Evolutionary conservation across 2,329 filamentous ascomycete genomes (phyloP).

Genomic region (Pseudocercospora musae): DNA sequence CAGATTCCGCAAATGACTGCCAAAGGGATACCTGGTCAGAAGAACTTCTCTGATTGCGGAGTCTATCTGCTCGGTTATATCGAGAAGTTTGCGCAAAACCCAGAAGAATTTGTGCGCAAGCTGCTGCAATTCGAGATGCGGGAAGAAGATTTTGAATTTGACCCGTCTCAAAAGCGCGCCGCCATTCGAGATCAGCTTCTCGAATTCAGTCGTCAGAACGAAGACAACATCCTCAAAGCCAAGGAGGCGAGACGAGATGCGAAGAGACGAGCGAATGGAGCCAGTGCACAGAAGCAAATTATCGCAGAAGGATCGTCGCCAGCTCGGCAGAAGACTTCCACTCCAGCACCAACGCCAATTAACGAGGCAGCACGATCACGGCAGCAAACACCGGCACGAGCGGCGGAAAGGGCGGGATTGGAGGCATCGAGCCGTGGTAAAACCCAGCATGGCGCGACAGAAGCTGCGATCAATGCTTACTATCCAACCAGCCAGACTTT

Average conservation of each 20-base stretch:
- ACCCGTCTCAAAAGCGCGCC: constrained; percentile 58
- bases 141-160: constrained; percentile 53
- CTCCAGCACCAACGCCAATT: not conserved
- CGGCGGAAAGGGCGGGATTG: not conserved
- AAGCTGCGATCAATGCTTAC: not conserved
- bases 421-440: not conserved
- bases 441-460: not conserved
- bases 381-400: not conserved
- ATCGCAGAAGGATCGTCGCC: not conserved
- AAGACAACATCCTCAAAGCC: constrained; percentile 38
- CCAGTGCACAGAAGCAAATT: not conserved
- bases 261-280: not conserved
- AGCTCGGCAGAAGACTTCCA: not conserved
- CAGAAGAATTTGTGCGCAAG: constrained; percentile 64
- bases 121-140: constrained; percentile 65
- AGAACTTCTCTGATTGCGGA: constrained; percentile 86
- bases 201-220: constrained; percentile 58
- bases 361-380: not conserved
- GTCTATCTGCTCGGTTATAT: constrained; percentile 83
- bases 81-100: constrained; percentile 73
- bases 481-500: not conserved
- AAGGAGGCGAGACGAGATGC: constrained; percentile 14
- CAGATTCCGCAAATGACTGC: constrained; percentile 63
- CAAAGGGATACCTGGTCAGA: constrained; percentile 71
- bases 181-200: constrained; percentile 66